Percentiles rank a stretch among this genome's conserved stretches.
Evolutionary conservation across 202 grass and related monocot species (phyloP).

Genomic region (Alloteropsis angusta): DNA sequence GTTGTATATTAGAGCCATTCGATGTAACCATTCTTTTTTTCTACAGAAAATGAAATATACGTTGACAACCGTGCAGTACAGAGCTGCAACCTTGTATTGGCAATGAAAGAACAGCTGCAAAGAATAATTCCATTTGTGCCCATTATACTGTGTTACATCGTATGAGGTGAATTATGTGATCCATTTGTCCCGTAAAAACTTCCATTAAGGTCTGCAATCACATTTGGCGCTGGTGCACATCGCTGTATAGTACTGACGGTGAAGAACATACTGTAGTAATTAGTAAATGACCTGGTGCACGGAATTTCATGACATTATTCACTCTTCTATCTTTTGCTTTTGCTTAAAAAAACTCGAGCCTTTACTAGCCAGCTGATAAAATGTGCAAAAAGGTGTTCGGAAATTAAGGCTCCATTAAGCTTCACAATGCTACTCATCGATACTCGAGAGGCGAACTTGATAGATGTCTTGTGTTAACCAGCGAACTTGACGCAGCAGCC

Average conservation of each 20-base stretch:
- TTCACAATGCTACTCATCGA: background rate
- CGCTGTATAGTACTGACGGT: no score
- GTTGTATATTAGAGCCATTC: slow-evolving; percentile 42
- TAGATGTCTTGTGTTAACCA: background rate
- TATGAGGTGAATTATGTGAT: background rate
- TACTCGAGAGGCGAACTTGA: background rate
- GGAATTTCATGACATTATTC: background rate
- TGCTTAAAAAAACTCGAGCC: background rate
- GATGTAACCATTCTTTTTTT: slow-evolving; percentile 50
- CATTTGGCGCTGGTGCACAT: background rate
- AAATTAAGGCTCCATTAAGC: background rate
- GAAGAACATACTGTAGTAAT: no score
- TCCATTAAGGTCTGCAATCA: background rate
- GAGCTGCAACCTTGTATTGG: slow-evolving; percentile 26
- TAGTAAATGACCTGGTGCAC: no score
- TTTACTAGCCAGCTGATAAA: background rate
- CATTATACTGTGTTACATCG: background rate
- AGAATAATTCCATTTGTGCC: slow-evolving; percentile 1
- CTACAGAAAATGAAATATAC: slow-evolving; percentile 35
- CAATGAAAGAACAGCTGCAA: slow-evolving; percentile 19
- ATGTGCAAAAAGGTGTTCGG: background rate
- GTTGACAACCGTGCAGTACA: slow-evolving; percentile 23
- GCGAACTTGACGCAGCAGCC: background rate
- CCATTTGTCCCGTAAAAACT: background rate
- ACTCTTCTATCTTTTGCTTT: background rate